Base-by-base conservation (phyloP, 495 filamentous ascomycete species). In the Bryoglossum gracile region DNA sequence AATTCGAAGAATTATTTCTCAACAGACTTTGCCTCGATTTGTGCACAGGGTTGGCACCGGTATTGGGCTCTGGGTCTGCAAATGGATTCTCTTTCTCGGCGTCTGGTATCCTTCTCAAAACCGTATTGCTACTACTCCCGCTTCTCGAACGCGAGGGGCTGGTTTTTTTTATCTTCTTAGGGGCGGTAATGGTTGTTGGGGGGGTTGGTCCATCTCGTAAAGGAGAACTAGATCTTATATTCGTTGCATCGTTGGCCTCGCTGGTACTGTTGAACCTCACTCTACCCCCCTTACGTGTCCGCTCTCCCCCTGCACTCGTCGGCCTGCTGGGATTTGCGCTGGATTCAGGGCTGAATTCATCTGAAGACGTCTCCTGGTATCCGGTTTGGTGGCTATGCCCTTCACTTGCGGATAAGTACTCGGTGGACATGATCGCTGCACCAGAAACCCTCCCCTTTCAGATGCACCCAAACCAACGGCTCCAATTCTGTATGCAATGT, bases 21-120 rank as follows among this genome's bases (percentile, higher is more conserved):
- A 68, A 41, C 16, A 68, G 50, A 17, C 65, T 65, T 21, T 65
- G 62, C 41, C 61, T 56, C 0, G 64, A 62, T 23, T 59, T 55
- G 32, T 23, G 21, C 0, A 40, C 46, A 4, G 47, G 34, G 16
- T 18, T 53, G 18, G n/a, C 8, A 10, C 19, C n/a, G 9, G 44
- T n/a, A n/a, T n/a, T n/a, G n/a, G n/a, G n/a, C n/a, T n/a, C n/a
- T n/a, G n/a, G 43, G 14, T 59, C 56, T 22, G 23, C 18, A 33
- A 55, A 55, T 9, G 52, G 52, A 44, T 59, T 41, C 25, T 53
- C 35, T 24, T 40, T 52, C 38, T 59, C 56, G 2, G 13, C 41
- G 43, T 59, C 56, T 8, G 56, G 48, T 0, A 44, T 53, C 17
- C 30, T 38, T 43, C 40, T 45, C 38, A 50, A 32, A 8, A 59